Conservation (phyloP, 1,139 yeast genomes). For the Meyerozyma guilliermondii region DNA sequence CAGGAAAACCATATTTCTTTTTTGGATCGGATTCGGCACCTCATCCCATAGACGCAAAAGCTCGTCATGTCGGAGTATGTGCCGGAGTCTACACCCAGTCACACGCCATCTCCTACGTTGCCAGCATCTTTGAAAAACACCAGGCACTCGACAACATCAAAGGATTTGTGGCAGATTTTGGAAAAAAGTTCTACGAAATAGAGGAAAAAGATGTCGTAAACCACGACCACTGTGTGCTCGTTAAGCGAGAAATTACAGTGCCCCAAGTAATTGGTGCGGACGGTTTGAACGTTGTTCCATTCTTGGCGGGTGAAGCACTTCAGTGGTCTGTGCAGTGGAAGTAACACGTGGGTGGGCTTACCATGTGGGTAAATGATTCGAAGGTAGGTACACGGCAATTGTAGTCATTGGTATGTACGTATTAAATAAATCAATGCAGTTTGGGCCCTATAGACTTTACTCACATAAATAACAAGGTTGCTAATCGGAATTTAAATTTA, state of each 20-base stretch:
- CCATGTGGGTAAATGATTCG: not conserved
- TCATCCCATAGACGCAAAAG: constrained; percentile 76
- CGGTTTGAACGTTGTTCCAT: constrained; percentile 72
- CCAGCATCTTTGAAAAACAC: constrained; percentile 72
- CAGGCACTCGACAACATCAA: constrained; percentile 62
- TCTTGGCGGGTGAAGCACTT: constrained; percentile 74
- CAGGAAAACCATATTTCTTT: constrained; percentile 90
- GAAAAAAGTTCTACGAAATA: constrained; percentile 64
- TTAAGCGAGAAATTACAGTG: constrained; percentile 45
- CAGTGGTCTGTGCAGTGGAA: constrained; percentile 80
- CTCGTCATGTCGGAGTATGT: constrained; percentile 78
- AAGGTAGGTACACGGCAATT: no score
- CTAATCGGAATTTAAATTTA: no score
- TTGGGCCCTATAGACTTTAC: no score
- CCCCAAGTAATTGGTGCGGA: constrained; percentile 54
- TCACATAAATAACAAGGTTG: no score
- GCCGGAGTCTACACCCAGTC: constrained; percentile 97
- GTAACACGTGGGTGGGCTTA: constrained; percentile 5
- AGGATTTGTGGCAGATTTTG: constrained; percentile 72
- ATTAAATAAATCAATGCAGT: no score
- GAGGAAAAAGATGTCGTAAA: constrained; percentile 29
- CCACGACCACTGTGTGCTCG: constrained; percentile 47
- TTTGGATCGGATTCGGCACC: constrained; percentile 99
- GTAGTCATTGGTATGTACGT: no score
- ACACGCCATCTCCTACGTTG: constrained; percentile 75